These are phyloP conservation scores for Stagonosporopsis vannaccii DNA, from an alignment of 2,329 filamentous ascomycete species.

Conservation along the genomic window DNA sequence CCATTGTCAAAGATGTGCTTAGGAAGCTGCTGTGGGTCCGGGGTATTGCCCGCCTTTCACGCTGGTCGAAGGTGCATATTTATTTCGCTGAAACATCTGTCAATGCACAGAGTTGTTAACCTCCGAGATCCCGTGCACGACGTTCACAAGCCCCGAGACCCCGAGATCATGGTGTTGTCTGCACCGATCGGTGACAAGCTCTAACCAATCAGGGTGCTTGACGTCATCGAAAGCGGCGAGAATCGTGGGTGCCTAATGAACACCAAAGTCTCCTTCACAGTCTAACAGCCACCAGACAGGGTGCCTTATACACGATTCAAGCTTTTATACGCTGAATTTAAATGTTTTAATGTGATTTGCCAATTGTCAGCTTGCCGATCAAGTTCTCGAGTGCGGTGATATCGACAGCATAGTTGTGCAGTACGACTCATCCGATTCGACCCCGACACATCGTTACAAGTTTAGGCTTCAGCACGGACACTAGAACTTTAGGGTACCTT, in stretches of 20 bases:
- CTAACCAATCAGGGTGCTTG: constrained; percentile 5
- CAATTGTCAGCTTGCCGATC: too few relatives aligned
- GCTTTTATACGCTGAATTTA: too few relatives aligned
- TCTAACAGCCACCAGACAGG: background rate
- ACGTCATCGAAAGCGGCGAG: constrained; percentile 5
- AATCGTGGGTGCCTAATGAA: constrained; percentile 12
- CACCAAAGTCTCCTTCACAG: background rate
- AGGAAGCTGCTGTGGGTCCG: background rate
- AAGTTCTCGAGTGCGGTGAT: too few relatives aligned
- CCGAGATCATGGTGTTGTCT: background rate
- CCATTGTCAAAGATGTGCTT: background rate
- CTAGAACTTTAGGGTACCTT: too few relatives aligned
- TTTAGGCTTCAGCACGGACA: background rate
- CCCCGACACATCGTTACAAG: background rate
- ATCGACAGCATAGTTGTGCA: too few relatives aligned
- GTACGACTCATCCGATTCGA: background rate
- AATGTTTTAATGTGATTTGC: too few relatives aligned
- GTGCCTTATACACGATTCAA: background rate
- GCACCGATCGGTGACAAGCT: background rate
- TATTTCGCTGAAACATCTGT: background rate
- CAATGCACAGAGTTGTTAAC: background rate
- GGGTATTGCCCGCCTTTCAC: background rate
- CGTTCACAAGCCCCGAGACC: background rate
- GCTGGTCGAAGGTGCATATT: background rate
- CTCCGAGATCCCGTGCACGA: background rate